Conservation (phyloP, 2,329 filamentous ascomycete species). For the Colletotrichum simmondsii region DNA sequence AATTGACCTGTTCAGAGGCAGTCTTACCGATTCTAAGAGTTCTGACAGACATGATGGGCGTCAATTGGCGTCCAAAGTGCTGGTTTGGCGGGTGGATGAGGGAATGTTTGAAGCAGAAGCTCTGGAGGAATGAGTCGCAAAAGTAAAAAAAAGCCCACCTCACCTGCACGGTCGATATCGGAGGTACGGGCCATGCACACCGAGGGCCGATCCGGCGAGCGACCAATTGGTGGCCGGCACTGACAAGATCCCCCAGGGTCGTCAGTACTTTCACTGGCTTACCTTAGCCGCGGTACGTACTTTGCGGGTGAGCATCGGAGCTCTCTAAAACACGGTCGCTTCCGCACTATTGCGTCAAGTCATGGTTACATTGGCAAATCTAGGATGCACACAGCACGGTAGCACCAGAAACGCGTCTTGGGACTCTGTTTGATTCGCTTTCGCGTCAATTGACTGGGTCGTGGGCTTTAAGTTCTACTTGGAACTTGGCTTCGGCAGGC, state of each 20-base stretch:
- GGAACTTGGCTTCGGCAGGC: neutral
- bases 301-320: neutral
- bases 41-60: slow-evolving; percentile 50
- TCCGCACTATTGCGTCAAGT: slow-evolving; percentile 17
- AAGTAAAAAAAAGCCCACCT: slow-evolving; percentile 22
- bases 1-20: neutral
- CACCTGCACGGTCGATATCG: slow-evolving; percentile 31
- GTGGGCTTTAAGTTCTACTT: neutral
- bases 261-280: neutral
- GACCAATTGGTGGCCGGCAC: slow-evolving; percentile 18
- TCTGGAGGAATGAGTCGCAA: neutral
- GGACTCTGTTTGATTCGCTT: neutral
- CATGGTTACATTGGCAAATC: neutral
- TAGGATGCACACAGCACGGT: neutral
- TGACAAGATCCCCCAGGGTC: neutral
- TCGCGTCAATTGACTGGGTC: neutral
- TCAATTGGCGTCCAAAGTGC: slow-evolving; percentile 28
- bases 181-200: slow-evolving; percentile 31
- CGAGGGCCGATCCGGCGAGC: slow-evolving; percentile 30
- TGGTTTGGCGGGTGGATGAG: neutral
- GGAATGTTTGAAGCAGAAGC: neutral
- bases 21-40: slow-evolving; percentile 53
- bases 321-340: slow-evolving; percentile 10
- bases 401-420: neutral
- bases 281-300: neutral